phyloP scores from a whole-genome alignment of 1,139 yeast species.

The Williopsis jadinii region DNA sequence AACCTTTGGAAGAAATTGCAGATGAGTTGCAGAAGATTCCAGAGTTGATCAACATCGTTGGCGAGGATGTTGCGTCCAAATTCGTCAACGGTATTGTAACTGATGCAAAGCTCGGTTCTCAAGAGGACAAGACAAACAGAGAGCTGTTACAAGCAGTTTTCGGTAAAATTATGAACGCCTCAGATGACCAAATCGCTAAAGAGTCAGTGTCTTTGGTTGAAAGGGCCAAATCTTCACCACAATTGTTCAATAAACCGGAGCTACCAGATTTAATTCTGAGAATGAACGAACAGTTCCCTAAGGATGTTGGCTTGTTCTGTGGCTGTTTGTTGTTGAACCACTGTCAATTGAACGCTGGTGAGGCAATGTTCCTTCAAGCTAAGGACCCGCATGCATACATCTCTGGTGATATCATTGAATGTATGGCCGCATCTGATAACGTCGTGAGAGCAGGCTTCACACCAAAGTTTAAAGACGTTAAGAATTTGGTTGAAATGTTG shows the following conservation, averaged over 20 bases:
- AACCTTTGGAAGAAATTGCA: slow-evolving; percentile 76
- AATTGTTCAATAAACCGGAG: slow-evolving; percentile 33
- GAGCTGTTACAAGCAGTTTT: slow-evolving; percentile 67
- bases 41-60: slow-evolving; percentile 67
- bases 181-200: slow-evolving; percentile 44
- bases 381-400: slow-evolving; percentile 98
- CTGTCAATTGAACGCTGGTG: slow-evolving; percentile 78
- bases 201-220: slow-evolving; percentile 56
- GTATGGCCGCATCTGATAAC: slow-evolving; percentile 99
- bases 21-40: slow-evolving; percentile 63
- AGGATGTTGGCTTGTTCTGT: slow-evolving; percentile 91
- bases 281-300: slow-evolving; percentile 81
- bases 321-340: slow-evolving; percentile 91
- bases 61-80: slow-evolving; percentile 45
- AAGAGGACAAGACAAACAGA: slow-evolving; percentile 48
- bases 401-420: slow-evolving; percentile 93
- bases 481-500: slow-evolving; percentile 81
- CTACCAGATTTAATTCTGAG: slow-evolving; percentile 70
- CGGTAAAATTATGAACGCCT: slow-evolving; percentile 74
- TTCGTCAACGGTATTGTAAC: slow-evolving; percentile 46
- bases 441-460: slow-evolving; percentile 98
- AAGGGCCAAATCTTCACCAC: slow-evolving; percentile 51
- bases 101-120: slow-evolving; percentile 31
- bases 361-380: slow-evolving; percentile 94
- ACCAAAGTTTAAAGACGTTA: slow-evolving; percentile 94